Evolutionary conservation across 2,329 filamentous ascomycete species (phyloP).

Genomic region (Apiospora marii): DNA sequence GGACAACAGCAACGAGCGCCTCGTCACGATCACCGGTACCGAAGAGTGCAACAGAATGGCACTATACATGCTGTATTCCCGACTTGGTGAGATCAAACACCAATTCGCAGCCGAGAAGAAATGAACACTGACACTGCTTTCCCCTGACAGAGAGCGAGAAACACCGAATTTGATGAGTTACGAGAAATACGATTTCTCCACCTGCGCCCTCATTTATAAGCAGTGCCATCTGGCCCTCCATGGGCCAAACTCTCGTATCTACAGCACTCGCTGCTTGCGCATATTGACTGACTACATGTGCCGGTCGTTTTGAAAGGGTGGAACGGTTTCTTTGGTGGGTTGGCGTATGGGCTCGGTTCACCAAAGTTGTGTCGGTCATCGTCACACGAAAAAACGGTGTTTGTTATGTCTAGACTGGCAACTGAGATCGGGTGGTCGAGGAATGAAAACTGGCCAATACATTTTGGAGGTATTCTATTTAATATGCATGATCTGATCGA

Average conservation of each 20-base stretch:
- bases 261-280: conserved; percentile 15
- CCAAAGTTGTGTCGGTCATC: conserved; percentile 19
- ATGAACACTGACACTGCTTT: conserved; percentile 26
- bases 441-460: conserved; percentile 15
- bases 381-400: conserved; percentile 8
- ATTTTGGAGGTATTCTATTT: conserved; percentile 25
- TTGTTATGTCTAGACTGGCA: conserved; percentile 23
- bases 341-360: conserved; percentile 24
- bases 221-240: background rate
- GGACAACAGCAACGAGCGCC: conserved; percentile 96
- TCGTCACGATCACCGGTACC: conserved; percentile 97
- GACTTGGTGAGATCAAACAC: conserved; percentile 75
- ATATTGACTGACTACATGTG: conserved; percentile 13
- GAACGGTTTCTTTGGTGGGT: conserved; percentile 10
- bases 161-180: conserved; percentile 66
- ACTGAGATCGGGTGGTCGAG: conserved; percentile 11
- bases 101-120: conserved; percentile 30
- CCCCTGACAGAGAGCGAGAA: conserved; percentile 72
- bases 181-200: conserved; percentile 26
- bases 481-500: conserved; percentile 25
- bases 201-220: conserved; percentile 22
- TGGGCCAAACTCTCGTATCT: conserved; percentile 10
- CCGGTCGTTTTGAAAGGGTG: conserved; percentile 18
- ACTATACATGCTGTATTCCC: conserved; percentile 98
- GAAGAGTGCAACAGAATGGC: conserved; percentile 99